Evolutionary conservation across 1,139 yeast species (phyloP).

Genomic region (Tardiomyces depauwii): DNA sequence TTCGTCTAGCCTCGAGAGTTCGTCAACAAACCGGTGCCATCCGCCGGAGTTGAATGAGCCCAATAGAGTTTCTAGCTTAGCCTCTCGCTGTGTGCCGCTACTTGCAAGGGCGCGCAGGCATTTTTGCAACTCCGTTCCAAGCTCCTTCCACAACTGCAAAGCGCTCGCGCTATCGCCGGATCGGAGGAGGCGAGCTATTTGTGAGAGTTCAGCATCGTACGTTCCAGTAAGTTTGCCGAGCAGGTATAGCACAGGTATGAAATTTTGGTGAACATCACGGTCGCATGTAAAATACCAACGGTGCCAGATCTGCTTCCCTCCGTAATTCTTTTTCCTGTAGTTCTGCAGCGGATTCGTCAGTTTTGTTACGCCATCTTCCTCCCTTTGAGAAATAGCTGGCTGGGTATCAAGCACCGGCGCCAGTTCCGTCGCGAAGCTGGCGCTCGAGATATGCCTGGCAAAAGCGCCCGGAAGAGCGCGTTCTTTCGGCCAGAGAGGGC

Average conservation of each 20-base stretch:
- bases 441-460: too few relatives aligned
- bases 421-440: too few relatives aligned
- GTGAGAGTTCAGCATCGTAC: background rate
- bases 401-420: too few relatives aligned
- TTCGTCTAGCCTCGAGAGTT: background rate
- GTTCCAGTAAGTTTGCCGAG: background rate
- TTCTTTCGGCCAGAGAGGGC: too few relatives aligned
- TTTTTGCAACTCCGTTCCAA: background rate
- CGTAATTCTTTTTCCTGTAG: background rate
- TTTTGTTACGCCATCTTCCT: too few relatives aligned
- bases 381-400: too few relatives aligned
- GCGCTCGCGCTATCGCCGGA: background rate
- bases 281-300: background rate
- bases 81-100: background rate
- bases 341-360: too few relatives aligned
- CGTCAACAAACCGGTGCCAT: background rate
- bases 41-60: background rate
- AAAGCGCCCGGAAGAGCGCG: too few relatives aligned
- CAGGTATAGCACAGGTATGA: background rate
- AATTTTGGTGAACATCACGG: background rate
- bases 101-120: background rate
- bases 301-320: background rate
- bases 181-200: background rate
- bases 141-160: background rate
- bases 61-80: background rate